Evolutionary conservation across 176 grass and related monocot species (phyloP).

Genomic region (Poa pratensis): DNA sequence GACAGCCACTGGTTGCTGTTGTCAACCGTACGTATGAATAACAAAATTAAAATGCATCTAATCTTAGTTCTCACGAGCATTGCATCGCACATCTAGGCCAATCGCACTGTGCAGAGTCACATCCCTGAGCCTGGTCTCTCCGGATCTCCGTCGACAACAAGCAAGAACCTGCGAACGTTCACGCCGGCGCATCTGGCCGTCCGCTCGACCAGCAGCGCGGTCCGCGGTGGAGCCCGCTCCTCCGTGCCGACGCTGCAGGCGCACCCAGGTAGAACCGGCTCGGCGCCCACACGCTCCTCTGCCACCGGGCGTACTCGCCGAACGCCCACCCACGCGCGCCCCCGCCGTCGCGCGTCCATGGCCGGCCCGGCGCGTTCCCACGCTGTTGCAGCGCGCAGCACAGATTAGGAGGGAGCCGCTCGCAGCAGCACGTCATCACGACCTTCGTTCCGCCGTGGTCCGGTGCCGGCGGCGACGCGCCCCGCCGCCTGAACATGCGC

Average conservation of each 20-base stretch:
- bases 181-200: background rate
- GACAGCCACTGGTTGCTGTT: no score
- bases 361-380: background rate
- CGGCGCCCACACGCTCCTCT: slow-evolving; percentile 41
- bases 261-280: slow-evolving; percentile 38
- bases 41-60: no score
- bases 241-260: background rate
- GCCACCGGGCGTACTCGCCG: slow-evolving; percentile 43
- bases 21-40: no score
- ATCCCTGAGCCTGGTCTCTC: background rate
- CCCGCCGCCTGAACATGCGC: slow-evolving; percentile 13
- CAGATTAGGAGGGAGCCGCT: slow-evolving; percentile 25
- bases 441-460: background rate
- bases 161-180: background rate
- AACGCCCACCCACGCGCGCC: slow-evolving; percentile 17
- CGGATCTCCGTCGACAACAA: background rate
- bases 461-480: background rate
- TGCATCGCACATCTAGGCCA: background rate
- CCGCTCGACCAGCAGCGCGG: background rate
- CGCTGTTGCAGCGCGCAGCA: slow-evolving; percentile 43
- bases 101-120: background rate
- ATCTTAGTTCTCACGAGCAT: no score
- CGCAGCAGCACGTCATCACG: slow-evolving; percentile 39
- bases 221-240: background rate
- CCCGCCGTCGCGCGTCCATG: no score